Percentiles rank a stretch among this genome's conserved stretches.
Evolutionary conservation across 2,329 filamentous ascomycete species (phyloP).

Genomic region (Curvularia hawaiiensis): DNA sequence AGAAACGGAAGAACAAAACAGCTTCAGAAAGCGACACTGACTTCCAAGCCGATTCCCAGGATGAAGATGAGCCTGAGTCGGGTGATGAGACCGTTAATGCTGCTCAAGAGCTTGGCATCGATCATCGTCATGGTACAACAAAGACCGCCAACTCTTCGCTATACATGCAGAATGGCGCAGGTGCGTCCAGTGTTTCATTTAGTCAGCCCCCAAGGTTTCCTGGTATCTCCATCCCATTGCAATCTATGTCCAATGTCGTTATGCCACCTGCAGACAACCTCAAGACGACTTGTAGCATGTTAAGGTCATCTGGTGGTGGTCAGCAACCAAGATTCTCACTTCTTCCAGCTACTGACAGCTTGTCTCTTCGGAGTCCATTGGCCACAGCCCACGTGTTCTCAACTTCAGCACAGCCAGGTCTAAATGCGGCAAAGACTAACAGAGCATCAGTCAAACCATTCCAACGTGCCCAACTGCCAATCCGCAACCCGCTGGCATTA

Average conservation of each 20-base stretch:
- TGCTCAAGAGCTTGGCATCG: constrained; percentile 9
- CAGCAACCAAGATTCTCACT: background rate
- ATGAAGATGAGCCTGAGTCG: constrained; percentile 29
- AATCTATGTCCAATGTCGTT: background rate
- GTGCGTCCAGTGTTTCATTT: constrained; percentile 23
- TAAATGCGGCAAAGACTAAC: constrained; percentile 22
- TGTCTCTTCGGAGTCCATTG: background rate
- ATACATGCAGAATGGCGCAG: constrained; percentile 29
- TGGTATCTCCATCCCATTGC: constrained; percentile 5
- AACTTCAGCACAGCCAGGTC: background rate
- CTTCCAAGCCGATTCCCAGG: constrained; percentile 50
- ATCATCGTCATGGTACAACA: constrained; percentile 13
- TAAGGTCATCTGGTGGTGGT: background rate
- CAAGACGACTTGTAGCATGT: background rate
- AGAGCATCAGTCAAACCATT: constrained; percentile 39
- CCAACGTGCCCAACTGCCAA: constrained; percentile 34
- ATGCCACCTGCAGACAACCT: background rate
- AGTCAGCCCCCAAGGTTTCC: constrained; percentile 8
- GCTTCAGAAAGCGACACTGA: constrained; percentile 56
- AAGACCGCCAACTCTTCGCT: constrained; percentile 16
- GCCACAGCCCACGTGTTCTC: background rate
- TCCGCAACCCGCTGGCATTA: constrained; percentile 35
- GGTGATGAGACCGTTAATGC: constrained; percentile 15
- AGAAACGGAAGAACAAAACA: constrained; percentile 37
- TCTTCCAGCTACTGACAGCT: background rate